Evolutionary conservation across 2,329 filamentous ascomycete species (phyloP).

Genomic region (Fusarium sp.): DNA sequence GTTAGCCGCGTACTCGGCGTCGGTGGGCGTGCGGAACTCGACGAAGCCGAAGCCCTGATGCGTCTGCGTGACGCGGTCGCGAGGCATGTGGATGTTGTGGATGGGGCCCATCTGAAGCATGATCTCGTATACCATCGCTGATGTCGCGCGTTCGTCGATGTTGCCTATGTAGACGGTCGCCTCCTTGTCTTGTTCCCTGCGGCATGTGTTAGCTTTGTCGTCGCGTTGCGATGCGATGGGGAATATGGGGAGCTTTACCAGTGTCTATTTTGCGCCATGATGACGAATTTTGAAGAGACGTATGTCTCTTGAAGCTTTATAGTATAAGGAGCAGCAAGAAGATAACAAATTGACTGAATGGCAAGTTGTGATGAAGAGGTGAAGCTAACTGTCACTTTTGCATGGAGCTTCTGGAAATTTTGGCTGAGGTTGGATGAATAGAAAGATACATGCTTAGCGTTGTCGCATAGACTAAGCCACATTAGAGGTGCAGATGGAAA

Average conservation of each 20-base stretch:
- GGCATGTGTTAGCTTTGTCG: slow-evolving; percentile 30
- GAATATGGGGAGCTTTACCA: slow-evolving; percentile 65
- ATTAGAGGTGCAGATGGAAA: not conserved
- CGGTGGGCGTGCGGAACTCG: slow-evolving; percentile 94
- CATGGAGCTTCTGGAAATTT: slow-evolving; percentile 44
- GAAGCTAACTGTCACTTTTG: slow-evolving; percentile 18
- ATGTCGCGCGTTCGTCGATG: slow-evolving; percentile 94
- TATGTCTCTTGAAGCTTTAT: not conserved
- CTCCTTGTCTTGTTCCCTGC: slow-evolving; percentile 96
- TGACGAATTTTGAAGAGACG: slow-evolving; percentile 45
- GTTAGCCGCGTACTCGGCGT: slow-evolving; percentile 95
- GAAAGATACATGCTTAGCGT: slow-evolving; percentile 27
- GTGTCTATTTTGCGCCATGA: slow-evolving; percentile 77
- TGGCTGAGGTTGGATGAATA: slow-evolving; percentile 36
- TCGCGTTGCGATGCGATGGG: not conserved
- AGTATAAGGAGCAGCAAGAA: not conserved
- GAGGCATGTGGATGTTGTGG: slow-evolving; percentile 97
- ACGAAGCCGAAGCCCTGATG: slow-evolving; percentile 99
- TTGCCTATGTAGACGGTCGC: slow-evolving; percentile 98
- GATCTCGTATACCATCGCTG: slow-evolving; percentile 93
- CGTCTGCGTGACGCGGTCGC: slow-evolving; percentile 95
- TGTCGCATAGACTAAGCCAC: slow-evolving; percentile 26
- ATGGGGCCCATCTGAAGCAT: slow-evolving; percentile 98
- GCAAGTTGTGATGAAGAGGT: not conserved
- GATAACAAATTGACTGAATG: slow-evolving; percentile 1